These are phyloP conservation scores for Diospyros lotus DNA, from an alignment of 148 eudicot species.

Conservation along the genomic window DNA sequence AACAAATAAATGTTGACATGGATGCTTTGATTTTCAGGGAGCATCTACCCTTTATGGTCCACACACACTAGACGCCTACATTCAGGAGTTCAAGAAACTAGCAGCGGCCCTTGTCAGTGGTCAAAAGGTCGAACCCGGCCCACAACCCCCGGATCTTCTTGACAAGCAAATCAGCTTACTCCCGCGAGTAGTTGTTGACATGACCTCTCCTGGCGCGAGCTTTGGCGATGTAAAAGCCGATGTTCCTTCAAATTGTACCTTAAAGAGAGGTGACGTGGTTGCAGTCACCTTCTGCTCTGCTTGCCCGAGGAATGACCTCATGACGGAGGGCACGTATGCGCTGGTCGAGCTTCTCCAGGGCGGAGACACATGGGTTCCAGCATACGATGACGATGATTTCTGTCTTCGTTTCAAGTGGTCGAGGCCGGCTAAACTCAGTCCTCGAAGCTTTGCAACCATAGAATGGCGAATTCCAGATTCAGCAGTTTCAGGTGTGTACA, in stretches of 20 bases:
- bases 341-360: conserved; percentile 73
- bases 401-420: conserved; percentile 85
- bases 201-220: conserved; percentile 49
- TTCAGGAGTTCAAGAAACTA: conserved; percentile 86
- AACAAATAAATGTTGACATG: not conserved
- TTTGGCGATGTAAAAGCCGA: conserved; percentile 65
- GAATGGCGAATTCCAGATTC: conserved; percentile 78
- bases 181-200: conserved; percentile 67
- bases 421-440: conserved; percentile 66
- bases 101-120: conserved; percentile 56
- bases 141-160: conserved; percentile 84
- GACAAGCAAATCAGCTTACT: conserved; percentile 79
- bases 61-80: conserved; percentile 80
- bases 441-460: conserved; percentile 68
- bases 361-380: conserved; percentile 62
- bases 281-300: conserved; percentile 73
- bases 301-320: conserved; percentile 88
- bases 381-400: conserved; percentile 87
- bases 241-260: conserved; percentile 59
- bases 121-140: conserved; percentile 53
- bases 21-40: conserved; percentile 48
- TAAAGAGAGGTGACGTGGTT: conserved; percentile 63
- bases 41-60: conserved; percentile 94
- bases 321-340: conserved; percentile 89
- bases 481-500: conserved; percentile 67